phyloP scores from a whole-genome alignment of 2,329 filamentous ascomycete genomes.

The Ceratocystis harringtonii region DNA sequence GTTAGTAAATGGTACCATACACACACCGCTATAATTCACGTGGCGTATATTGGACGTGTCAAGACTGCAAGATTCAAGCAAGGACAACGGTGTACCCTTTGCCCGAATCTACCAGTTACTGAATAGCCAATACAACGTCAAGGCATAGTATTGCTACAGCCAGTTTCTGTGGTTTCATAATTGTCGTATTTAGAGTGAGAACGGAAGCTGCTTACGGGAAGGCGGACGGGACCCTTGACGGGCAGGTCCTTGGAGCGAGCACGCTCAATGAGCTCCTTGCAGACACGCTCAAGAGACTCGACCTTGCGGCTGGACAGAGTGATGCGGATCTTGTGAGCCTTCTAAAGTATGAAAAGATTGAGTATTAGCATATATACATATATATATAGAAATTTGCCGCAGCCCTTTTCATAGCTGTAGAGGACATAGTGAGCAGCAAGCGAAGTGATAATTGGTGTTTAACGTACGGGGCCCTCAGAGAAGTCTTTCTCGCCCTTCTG shows the following conservation, averaged over 20 bases:
- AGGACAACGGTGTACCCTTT: too few species aligned
- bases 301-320: slow-evolving; percentile 94
- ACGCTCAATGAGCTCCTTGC: slow-evolving; percentile 94
- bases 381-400: neutral
- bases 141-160: neutral
- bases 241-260: slow-evolving; percentile 96
- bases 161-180: neutral
- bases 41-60: too few species aligned
- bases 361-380: slow-evolving; percentile 11
- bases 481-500: slow-evolving; percentile 91
- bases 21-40: too few species aligned
- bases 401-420: neutral
- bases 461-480: slow-evolving; percentile 67
- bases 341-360: slow-evolving; percentile 31
- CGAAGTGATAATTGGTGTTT: neutral
- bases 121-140: neutral
- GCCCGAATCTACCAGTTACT: neutral
- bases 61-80: neutral
- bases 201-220: slow-evolving; percentile 27
- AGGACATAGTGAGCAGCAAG: too few species aligned
- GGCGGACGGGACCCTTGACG: slow-evolving; percentile 95
- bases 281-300: slow-evolving; percentile 91
- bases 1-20: neutral
- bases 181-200: neutral
- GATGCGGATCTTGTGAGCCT: slow-evolving; percentile 97